A percentile compares a stretch with the other conserved stretches of the same genome.
phyloP scores from a whole-genome alignment of 1,284 basidiomycete species.

The Trichosporon sp. region DNA sequence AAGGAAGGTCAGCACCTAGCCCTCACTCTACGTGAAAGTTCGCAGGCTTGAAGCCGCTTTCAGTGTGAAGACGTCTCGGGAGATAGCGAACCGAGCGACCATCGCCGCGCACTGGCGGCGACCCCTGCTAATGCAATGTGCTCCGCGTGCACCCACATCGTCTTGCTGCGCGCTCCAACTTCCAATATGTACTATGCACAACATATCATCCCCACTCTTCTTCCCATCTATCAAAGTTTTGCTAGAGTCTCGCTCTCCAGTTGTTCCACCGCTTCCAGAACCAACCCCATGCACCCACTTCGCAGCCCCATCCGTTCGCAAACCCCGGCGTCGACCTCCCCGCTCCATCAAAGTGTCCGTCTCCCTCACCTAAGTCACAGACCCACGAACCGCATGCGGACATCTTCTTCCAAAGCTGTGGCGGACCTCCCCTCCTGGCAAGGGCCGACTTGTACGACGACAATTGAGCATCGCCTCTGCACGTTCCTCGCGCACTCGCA shows the following conservation, averaged over 20 bases:
- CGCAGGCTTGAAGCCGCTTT: neutral
- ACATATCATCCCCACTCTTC: neutral
- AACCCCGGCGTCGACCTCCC: neutral
- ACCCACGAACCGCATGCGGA: neutral
- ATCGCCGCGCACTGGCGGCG: neutral
- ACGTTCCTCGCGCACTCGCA: neutral
- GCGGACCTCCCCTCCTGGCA: neutral
- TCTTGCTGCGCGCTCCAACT: neutral
- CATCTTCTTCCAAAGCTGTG: neutral
- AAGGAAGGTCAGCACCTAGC: too few relatives aligned
- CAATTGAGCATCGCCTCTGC: neutral
- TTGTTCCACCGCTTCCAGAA: neutral
- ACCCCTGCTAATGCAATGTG: neutral
- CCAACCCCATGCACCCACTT: too few relatives aligned
- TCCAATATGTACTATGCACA: neutral
- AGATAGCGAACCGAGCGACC: neutral
- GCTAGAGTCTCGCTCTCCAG: neutral
- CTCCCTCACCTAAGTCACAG: neutral
- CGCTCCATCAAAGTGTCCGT: neutral
- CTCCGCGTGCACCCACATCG: neutral
- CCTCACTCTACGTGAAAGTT: neutral
- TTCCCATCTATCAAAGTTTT: neutral
- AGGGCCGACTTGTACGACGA: neutral
- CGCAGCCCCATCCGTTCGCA: neutral
- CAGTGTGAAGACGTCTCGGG: too few relatives aligned